Conservation (phyloP, 805 yeast genomes). For the Osmozyma mogii region DNA sequence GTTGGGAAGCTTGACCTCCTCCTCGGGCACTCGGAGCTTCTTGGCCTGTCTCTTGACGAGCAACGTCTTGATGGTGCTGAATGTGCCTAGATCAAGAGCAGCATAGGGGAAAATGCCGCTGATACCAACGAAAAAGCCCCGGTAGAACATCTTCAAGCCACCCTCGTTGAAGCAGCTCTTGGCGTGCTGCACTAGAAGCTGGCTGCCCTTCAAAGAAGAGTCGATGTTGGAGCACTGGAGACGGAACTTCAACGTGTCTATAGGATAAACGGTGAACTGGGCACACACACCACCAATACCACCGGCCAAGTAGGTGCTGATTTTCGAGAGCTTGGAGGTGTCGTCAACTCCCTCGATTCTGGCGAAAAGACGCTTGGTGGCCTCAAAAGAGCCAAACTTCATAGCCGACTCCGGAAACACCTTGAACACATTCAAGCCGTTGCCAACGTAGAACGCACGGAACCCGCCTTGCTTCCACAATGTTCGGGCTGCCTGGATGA, state of each 20-base stretch:
- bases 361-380: conserved; percentile 70
- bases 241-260: conserved; percentile 89
- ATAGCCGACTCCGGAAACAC: conserved; percentile 97
- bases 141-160: conserved; percentile 69
- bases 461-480: conserved; percentile 86
- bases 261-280: conserved; percentile 89
- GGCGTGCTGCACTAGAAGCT: conserved; percentile 58
- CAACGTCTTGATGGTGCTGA: conserved; percentile 75
- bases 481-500: conserved; percentile 71
- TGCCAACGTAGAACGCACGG: conserved; percentile 85
- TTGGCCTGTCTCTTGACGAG: conserved; percentile 59
- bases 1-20: conserved; percentile 71
- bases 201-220: conserved; percentile 51
- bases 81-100: conserved; percentile 91
- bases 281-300: conserved; percentile 94
- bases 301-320: conserved; percentile 85
- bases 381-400: conserved; percentile 93
- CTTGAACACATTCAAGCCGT: conserved; percentile 86
- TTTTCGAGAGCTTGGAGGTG: conserved; percentile 58
- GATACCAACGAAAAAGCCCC: conserved; percentile 88
- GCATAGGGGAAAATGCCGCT: conserved; percentile 97
- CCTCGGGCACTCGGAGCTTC: conserved; percentile 37
- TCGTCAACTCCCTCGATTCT: conserved; percentile 68
- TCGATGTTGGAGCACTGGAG: conserved; percentile 86
- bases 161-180: conserved; percentile 72